Conservation (phyloP, 2,329 filamentous ascomycete species). For the Stromatinia cepivora region DNA sequence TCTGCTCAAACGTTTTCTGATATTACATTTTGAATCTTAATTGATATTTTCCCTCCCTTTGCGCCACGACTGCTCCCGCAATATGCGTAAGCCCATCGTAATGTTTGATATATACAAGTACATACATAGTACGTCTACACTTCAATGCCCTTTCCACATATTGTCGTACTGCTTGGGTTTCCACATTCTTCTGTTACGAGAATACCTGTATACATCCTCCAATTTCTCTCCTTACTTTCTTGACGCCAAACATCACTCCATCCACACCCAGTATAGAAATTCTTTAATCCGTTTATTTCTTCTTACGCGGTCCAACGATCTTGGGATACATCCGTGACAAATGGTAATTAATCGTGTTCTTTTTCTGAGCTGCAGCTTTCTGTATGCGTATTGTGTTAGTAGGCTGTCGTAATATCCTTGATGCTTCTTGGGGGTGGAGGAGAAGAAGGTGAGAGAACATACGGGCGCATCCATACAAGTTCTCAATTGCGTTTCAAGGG, state of each 20-base stretch:
- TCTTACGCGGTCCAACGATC: slow-evolving; percentile 70
- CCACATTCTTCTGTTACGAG: neutral
- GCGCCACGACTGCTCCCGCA: slow-evolving; percentile 19
- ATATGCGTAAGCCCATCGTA: slow-evolving; percentile 3
- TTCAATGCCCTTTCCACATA: neutral
- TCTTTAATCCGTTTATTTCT: slow-evolving; percentile 46
- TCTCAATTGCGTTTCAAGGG: slow-evolving; percentile 60
- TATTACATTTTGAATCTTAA: slow-evolving; percentile 8
- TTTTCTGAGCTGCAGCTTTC: slow-evolving; percentile 58
- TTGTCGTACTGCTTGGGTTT: neutral
- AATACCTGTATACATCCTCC: neutral
- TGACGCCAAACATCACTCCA: neutral
- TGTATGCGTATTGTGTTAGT: slow-evolving; percentile 38
- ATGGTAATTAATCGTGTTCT: slow-evolving; percentile 90
- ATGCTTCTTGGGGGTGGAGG: neutral
- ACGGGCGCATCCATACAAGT: slow-evolving; percentile 80
- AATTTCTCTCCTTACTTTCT: neutral
- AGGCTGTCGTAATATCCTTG: neutral
- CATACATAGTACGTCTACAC: neutral
- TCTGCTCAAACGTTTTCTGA: neutral
- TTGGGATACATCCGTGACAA: slow-evolving; percentile 73
- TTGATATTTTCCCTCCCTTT: slow-evolving; percentile 12
- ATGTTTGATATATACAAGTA: slow-evolving; percentile 22
- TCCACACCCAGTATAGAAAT: neutral
- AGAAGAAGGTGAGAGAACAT: slow-evolving; percentile 41